Conservation (phyloP, 345 rosid genomes). For the Trapa bicornis region DNA sequence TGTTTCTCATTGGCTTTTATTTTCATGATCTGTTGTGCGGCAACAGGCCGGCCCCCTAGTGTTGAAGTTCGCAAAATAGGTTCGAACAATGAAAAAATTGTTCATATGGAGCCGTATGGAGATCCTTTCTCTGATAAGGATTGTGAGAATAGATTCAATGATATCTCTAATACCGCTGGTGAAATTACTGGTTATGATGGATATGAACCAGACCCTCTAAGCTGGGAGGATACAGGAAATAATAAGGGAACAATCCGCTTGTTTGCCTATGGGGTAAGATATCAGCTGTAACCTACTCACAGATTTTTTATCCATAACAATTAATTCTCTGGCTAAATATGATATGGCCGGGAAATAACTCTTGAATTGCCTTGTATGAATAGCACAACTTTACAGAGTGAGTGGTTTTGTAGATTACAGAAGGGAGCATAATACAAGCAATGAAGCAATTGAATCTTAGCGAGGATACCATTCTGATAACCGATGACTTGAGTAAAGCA, state of each 20-base stretch:
- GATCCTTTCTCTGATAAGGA: conserved; percentile 16
- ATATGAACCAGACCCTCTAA: conserved; percentile 19
- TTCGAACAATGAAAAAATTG: conserved; percentile 24
- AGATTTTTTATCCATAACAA: background rate
- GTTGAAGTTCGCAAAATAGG: conserved; percentile 56
- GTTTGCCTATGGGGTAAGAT: conserved; percentile 65
- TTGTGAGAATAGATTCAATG: conserved; percentile 19
- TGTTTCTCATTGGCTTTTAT: conserved; percentile 8
- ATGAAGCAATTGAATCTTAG: conserved; percentile 56
- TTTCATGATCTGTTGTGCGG: conserved; percentile 1
- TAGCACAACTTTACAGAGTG: conserved; percentile 18
- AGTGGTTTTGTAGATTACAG: conserved; percentile 51
- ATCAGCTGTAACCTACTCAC: background rate
- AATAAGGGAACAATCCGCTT: conserved; percentile 23
- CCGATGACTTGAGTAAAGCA: conserved; percentile 66
- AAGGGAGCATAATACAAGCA: conserved; percentile 53
- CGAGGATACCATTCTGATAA: conserved; percentile 31
- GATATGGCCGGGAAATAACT: background rate
- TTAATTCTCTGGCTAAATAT: background rate
- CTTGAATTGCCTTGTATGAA: background rate
- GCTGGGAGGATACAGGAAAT: conserved; percentile 22
- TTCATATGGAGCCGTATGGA: conserved; percentile 14
- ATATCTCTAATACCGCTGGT: conserved; percentile 17
- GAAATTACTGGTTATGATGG: conserved; percentile 19
- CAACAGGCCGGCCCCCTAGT: conserved; percentile 47